Evolutionary conservation across 805 yeast species (phyloP).

Genomic region (Suhomyces kilbournensis): DNA sequence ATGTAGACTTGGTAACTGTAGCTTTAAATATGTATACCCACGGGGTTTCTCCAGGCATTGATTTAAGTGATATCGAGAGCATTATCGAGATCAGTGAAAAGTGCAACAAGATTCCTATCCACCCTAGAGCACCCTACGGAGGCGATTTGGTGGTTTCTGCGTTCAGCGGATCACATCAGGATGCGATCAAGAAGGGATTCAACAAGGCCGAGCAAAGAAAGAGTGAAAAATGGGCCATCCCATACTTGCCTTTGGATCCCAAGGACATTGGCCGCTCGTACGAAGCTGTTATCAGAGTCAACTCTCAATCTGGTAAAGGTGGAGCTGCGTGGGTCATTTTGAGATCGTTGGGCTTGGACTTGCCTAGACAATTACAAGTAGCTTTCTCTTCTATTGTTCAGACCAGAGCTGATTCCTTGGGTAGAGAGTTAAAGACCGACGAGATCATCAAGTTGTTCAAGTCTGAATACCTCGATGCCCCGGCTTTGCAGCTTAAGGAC

Average conservation of each 20-base stretch:
- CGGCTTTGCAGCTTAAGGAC: slow-evolving; percentile 18
- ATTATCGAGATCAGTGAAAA: slow-evolving; percentile 68
- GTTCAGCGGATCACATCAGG: slow-evolving; percentile 72
- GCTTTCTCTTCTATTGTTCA: slow-evolving; percentile 66
- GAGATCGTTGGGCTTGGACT: slow-evolving; percentile 66
- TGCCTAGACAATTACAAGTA: slow-evolving; percentile 71
- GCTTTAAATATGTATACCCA: slow-evolving; percentile 77
- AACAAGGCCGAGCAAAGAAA: slow-evolving; percentile 49
- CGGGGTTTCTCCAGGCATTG: slow-evolving; percentile 69
- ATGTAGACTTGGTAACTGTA: slow-evolving; percentile 72
- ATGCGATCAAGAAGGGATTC: slow-evolving; percentile 68
- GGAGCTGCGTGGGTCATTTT: slow-evolving; percentile 83
- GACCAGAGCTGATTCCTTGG: slow-evolving; percentile 57
- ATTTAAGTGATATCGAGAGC: slow-evolving; percentile 64
- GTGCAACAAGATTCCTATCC: slow-evolving; percentile 74
- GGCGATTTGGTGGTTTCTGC: slow-evolving; percentile 80
- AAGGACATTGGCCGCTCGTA: slow-evolving; percentile 76
- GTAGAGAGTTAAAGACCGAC: slow-evolving; percentile 65
- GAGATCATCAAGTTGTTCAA: slow-evolving; percentile 62
- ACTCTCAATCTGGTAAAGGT: slow-evolving; percentile 86
- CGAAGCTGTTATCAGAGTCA: slow-evolving; percentile 80
- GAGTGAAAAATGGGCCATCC: slow-evolving; percentile 54
- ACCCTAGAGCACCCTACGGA: slow-evolving; percentile 76
- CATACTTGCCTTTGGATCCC: slow-evolving; percentile 79
- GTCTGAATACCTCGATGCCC: slow-evolving; percentile 43